Conservation (phyloP, 345 rosid species). For the Aquilaria yunnanensis region DNA sequence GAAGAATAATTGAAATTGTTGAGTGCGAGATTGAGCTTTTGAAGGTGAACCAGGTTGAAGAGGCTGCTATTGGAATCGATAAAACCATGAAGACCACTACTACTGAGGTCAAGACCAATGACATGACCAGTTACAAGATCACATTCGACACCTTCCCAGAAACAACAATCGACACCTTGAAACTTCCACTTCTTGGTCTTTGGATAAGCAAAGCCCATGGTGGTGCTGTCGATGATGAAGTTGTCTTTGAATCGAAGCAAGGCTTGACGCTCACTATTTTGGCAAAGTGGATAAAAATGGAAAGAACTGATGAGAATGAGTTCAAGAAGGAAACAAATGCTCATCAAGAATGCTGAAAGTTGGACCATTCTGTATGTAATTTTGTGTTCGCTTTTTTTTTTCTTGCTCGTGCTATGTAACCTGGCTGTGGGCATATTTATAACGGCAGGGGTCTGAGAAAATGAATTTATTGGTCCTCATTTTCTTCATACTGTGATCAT, state of each 20-base stretch:
- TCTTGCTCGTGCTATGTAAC: no score
- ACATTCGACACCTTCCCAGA: conserved; percentile 6
- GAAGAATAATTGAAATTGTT: not conserved
- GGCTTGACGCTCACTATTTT: conserved; percentile 1
- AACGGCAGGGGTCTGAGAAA: no score
- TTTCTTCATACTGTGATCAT: no score
- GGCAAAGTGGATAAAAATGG: not conserved
- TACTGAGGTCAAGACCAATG: conserved; percentile 9
- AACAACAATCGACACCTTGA: conserved; percentile 2
- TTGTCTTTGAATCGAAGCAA: conserved; percentile 5
- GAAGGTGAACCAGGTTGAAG: conserved; percentile 14
- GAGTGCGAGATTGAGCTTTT: conserved; percentile 2
- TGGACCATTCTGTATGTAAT: no score
- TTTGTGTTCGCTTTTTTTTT: no score
- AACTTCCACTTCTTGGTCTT: not conserved
- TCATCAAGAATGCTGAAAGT: no score
- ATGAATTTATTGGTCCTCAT: no score
- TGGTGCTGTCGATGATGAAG: not conserved
- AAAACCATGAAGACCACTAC: conserved; percentile 12
- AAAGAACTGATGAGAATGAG: no score
- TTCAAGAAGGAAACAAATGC: no score
- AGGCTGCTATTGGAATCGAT: conserved; percentile 13
- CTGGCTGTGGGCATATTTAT: no score
- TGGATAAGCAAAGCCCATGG: conserved; percentile 1
- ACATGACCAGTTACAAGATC: conserved; percentile 14